Percentiles rank a stretch among this genome's conserved stretches.
These are phyloP conservation scores for Kokia cookei DNA, from an alignment of 441 rosid species.

Conservation along the genomic window DNA sequence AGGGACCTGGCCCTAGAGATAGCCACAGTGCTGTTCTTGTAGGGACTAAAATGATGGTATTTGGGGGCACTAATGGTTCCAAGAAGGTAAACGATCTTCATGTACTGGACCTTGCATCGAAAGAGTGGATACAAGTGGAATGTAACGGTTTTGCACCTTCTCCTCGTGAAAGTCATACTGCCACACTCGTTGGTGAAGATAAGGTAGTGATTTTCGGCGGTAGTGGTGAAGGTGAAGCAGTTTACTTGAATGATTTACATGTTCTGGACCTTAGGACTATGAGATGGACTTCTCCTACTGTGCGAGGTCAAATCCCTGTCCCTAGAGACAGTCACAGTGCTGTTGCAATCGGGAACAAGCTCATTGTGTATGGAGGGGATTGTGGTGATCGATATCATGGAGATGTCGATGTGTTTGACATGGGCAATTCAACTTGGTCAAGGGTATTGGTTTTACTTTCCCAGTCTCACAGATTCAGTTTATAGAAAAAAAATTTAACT, in stretches of 20 bases:
- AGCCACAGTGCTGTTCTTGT: constrained; percentile 74
- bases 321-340: constrained; percentile 75
- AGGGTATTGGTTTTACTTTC: constrained; percentile 30
- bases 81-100: constrained; percentile 70
- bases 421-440: constrained; percentile 49
- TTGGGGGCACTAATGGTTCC: constrained; percentile 71
- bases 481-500: neutral
- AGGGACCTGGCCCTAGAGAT: constrained; percentile 69
- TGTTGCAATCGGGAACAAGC: constrained; percentile 40
- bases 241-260: constrained; percentile 67
- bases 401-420: constrained; percentile 48
- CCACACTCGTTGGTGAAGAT: constrained; percentile 42
- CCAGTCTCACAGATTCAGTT: neutral
- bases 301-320: constrained; percentile 52
- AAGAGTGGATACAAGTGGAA: constrained; percentile 49
- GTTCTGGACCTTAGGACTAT: constrained; percentile 54
- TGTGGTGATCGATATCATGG: constrained; percentile 66
- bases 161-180: constrained; percentile 75
- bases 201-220: constrained; percentile 66
- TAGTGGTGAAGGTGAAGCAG: constrained; percentile 70
- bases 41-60: constrained; percentile 52
- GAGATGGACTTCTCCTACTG: constrained; percentile 56
- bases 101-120: constrained; percentile 43
- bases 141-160: constrained; percentile 47
- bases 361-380: constrained; percentile 67